Evolutionary conservation across 2,329 filamentous ascomycete genomes (phyloP), one percentile per base, ranked within the genome.

Genomic region (Endothia cerciana): DNA sequence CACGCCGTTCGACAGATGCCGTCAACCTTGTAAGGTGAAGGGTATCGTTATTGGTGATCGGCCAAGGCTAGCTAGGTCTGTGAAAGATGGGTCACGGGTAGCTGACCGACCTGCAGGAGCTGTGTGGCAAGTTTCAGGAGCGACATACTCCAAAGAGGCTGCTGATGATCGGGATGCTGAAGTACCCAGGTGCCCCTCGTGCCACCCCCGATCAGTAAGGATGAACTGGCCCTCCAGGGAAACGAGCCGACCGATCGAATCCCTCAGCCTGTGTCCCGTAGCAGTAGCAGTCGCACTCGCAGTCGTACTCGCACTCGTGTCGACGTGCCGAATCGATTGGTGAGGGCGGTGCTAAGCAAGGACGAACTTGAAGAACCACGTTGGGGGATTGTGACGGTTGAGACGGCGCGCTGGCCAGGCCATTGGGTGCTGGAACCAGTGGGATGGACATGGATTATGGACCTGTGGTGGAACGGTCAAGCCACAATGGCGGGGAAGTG

Each of bases 401-500:
- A 36, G 33, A 36, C 33, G 33, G 33, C 33, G 33, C 22, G 47
- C 25, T 51, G 47, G 47, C 25, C 13, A 51, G 28, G 5, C 28
- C 51, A 15, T 55, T 30, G 41, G n/a, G 8, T 17, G 19, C 8
- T 43, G 41, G 41, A 19, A 17, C 13, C 13, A n/a, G n/a, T n/a
- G n/a, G n/a, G n/a, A n/a, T n/a, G n/a, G n/a, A n/a, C 13, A 17
- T 15, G 13, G 41, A 19, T 15, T n/a, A 11, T 33, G 30, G 7
- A 36, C 28, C 28, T 36, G 28, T n/a, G 25, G 47, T 51, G 30
- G 51, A 30, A 4, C 51, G 15, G n/a, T 62, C 47, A 62, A 62
- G 60, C 60, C 60, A 62, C 60, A 62, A 53, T 62, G 60, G 60
- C 60, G 60, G 60, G 60, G 60, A 28, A 41, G 22, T 47, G 59